phyloP scores from a whole-genome alignment of 345 rosid genomes.

The Brassica nigra region DNA sequence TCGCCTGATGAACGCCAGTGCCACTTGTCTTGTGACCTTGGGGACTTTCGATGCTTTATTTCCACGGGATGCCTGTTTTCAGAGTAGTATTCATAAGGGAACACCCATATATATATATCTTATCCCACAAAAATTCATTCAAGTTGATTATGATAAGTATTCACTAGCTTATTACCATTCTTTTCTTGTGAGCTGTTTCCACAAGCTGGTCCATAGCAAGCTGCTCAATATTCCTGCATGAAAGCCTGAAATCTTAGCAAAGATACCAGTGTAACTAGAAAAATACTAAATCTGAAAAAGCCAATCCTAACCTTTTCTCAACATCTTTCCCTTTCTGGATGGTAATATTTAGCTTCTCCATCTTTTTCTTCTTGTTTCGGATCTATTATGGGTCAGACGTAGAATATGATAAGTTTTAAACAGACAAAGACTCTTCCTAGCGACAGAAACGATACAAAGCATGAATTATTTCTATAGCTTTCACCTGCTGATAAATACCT shows the following conservation, averaged over 20 bases:
- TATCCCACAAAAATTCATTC: conserved; percentile 12
- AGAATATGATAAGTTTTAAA: conserved; percentile 1
- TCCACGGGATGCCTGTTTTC: conserved; percentile 74
- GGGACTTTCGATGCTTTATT: conserved; percentile 64
- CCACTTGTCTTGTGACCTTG: conserved; percentile 79
- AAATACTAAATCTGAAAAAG: conserved; percentile 14
- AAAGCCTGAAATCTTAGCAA: conserved; percentile 28
- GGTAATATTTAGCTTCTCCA: conserved; percentile 63
- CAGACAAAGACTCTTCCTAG: not conserved
- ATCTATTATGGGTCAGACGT: conserved; percentile 50
- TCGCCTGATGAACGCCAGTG: conserved; percentile 68
- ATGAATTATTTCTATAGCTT: not conserved
- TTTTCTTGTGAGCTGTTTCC: conserved; percentile 78
- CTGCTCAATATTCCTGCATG: conserved; percentile 72
- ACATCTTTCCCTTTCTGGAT: conserved; percentile 53
- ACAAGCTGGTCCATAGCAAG: conserved; percentile 85
- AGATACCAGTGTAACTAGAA: conserved; percentile 11
- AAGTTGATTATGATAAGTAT: not conserved
- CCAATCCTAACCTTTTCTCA: conserved; percentile 61
- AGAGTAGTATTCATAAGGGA: conserved; percentile 10
- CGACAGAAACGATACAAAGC: not conserved
- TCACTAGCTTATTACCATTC: conserved; percentile 56
- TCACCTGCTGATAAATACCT: conserved; percentile 74
- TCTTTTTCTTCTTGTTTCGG: conserved; percentile 56
- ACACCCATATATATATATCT: not conserved